Conservation (phyloP, 2,329 filamentous ascomycete genomes). For the Penicillium sp. region DNA sequence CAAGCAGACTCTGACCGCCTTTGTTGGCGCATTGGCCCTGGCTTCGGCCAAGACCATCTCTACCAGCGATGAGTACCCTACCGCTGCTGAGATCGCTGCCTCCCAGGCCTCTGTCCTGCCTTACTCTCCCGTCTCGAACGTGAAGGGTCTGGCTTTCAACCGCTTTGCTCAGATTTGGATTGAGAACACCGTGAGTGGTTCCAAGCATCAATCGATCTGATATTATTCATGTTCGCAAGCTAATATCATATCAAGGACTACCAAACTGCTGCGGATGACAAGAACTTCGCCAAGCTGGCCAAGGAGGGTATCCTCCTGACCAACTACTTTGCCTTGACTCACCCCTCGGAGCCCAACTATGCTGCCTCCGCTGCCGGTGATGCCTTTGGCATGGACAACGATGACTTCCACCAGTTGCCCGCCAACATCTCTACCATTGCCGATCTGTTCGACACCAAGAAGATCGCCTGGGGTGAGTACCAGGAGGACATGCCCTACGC, state of each 20-base stretch:
- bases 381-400: slow-evolving; percentile 70
- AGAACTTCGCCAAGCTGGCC: slow-evolving; percentile 30
- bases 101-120: slow-evolving; percentile 60
- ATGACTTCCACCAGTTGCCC: slow-evolving; percentile 60
- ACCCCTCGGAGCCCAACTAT: slow-evolving; percentile 77
- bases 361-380: slow-evolving; percentile 67
- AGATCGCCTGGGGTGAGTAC: slow-evolving; percentile 70
- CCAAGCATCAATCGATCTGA: background rate
- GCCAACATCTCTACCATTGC: slow-evolving; percentile 66
- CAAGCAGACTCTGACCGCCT: slow-evolving; percentile 52
- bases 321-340: slow-evolving; percentile 64
- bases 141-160: slow-evolving; percentile 72
- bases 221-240: background rate
- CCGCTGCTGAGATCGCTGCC: slow-evolving; percentile 29
- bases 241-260: slow-evolving; percentile 47
- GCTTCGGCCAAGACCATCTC: slow-evolving; percentile 26
- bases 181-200: slow-evolving; percentile 64
- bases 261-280: slow-evolving; percentile 63
- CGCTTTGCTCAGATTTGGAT: slow-evolving; percentile 73
- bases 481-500: slow-evolving; percentile 76
- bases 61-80: slow-evolving; percentile 24
- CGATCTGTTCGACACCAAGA: slow-evolving; percentile 65
- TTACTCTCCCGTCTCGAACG: slow-evolving; percentile 61
- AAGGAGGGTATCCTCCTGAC: slow-evolving; percentile 60
- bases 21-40: slow-evolving; percentile 24